These are phyloP conservation scores for Multifurca ochricompacta DNA, from an alignment of 768 basidiomycete species.

Conservation along the genomic window DNA sequence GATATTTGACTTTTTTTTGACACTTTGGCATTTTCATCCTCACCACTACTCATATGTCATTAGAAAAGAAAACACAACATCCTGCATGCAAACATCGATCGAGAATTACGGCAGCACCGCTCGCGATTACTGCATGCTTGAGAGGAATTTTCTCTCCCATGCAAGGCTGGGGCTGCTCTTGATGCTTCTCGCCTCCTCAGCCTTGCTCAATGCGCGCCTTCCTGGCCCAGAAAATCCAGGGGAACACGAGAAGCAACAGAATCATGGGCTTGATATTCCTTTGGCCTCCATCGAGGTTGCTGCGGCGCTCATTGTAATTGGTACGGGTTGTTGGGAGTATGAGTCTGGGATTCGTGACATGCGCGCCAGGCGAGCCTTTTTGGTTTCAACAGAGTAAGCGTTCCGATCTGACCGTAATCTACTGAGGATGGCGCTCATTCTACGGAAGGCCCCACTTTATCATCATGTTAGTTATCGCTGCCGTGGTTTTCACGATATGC, in stretches of 20 bases:
- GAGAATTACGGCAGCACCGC: constrained; percentile 37
- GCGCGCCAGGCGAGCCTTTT: constrained; percentile 49
- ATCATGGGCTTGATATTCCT: constrained; percentile 33
- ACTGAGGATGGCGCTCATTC: background rate
- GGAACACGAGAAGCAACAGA: constrained; percentile 21
- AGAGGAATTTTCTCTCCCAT: constrained; percentile 66
- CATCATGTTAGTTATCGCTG: constrained; percentile 22
- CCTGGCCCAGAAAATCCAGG: constrained; percentile 24
- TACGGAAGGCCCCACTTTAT: constrained; percentile 25
- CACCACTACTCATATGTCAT: no score
- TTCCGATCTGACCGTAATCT: constrained; percentile 6
- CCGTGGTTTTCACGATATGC: background rate
- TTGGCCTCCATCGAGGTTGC: constrained; percentile 46
- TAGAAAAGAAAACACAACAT: no score
- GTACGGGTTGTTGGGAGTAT: constrained; percentile 61
- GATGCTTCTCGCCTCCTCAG: constrained; percentile 53
- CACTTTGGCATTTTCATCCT: no score
- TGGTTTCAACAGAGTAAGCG: constrained; percentile 49
- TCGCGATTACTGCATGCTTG: constrained; percentile 75
- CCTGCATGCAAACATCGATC: constrained; percentile 23
- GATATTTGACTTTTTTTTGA: no score
- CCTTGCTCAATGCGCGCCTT: constrained; percentile 54
- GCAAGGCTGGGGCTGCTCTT: constrained; percentile 59
- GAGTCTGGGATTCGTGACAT: constrained; percentile 50
- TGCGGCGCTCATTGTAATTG: constrained; percentile 46